Conservation (phyloP, 352 stramenopile genomes). For the Phytopythium aichiense region DNA sequence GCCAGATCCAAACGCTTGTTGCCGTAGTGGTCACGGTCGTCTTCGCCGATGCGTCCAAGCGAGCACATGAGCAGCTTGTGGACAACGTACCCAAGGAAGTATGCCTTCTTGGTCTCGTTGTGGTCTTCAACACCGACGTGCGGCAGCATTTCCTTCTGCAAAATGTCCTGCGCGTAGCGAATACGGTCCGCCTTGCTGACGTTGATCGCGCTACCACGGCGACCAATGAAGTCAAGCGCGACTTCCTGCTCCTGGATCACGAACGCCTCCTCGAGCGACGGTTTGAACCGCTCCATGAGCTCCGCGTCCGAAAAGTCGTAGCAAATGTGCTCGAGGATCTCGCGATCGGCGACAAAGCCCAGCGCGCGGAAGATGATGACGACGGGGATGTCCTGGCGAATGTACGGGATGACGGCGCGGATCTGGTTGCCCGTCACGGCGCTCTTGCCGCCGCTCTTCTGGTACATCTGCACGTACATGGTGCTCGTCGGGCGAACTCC, state of each 20-base stretch:
- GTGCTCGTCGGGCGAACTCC: conserved; percentile 93
- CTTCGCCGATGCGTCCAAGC: conserved; percentile 95
- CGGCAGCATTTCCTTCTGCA: conserved; percentile 99
- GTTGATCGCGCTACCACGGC: conserved; percentile 93
- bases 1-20: conserved; percentile 99
- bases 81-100: conserved; percentile 99
- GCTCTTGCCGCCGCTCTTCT: conserved; percentile 91
- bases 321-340: conserved; percentile 99
- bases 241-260: conserved; percentile 98
- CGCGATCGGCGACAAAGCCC: conserved; percentile 93
- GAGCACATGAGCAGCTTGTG: conserved; percentile 99
- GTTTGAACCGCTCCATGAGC: conserved; percentile 99
- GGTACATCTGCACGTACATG: conserved; percentile 99
- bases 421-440: conserved; percentile 98
- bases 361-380: conserved; percentile 99
- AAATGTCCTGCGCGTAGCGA: conserved; percentile 96
- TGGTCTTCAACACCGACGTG: conserved; percentile 98
- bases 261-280: conserved; percentile 97
- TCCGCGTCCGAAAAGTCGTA: conserved; percentile 97
- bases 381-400: conserved; percentile 97
- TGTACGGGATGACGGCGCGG: conserved; percentile 96
- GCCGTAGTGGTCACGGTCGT: conserved; percentile 99
- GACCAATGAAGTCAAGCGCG: conserved; percentile 98
- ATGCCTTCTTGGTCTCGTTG: conserved; percentile 96
- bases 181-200: conserved; percentile 98